These are phyloP conservation scores for Alternaria angustiovoidea DNA, from an alignment of 2,329 filamentous ascomycete genomes.

Conservation along the genomic window DNA sequence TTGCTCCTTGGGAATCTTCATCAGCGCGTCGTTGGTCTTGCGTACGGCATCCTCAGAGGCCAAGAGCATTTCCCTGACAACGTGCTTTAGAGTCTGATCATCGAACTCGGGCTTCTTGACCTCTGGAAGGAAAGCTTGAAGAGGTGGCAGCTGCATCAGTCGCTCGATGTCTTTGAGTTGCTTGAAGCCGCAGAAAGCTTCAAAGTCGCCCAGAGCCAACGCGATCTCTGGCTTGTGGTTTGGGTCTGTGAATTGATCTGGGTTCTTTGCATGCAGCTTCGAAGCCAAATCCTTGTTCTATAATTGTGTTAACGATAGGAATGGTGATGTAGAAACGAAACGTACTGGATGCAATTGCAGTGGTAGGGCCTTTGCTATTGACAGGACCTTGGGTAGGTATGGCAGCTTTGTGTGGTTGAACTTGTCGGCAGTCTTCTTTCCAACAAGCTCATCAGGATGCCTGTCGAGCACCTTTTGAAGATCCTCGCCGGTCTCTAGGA, in stretches of 20 bases:
- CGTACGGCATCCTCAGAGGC: slow-evolving; percentile 63
- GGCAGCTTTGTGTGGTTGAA: slow-evolving; percentile 71
- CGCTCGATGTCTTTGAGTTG: slow-evolving; percentile 66
- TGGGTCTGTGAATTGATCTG: slow-evolving; percentile 71
- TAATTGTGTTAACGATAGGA: slow-evolving; percentile 8
- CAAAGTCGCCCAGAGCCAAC: slow-evolving; percentile 73
- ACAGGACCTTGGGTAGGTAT: slow-evolving; percentile 78
- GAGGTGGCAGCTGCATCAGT: slow-evolving; percentile 64
- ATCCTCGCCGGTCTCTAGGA: slow-evolving; percentile 68
- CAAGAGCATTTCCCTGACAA: slow-evolving; percentile 64
- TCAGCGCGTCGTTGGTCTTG: slow-evolving; percentile 62
- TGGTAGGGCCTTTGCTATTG: slow-evolving; percentile 77
- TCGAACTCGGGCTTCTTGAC: slow-evolving; percentile 58
- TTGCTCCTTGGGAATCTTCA: slow-evolving; percentile 56
- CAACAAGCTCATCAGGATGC: slow-evolving; percentile 69
- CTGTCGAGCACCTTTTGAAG: slow-evolving; percentile 70
- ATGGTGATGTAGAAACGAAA: neutral
- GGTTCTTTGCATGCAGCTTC: slow-evolving; percentile 70
- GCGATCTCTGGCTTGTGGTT: slow-evolving; percentile 87
- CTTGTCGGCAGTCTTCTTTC: slow-evolving; percentile 66
- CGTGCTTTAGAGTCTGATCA: slow-evolving; percentile 65
- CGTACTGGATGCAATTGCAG: slow-evolving; percentile 73
- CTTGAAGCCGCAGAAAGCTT: slow-evolving; percentile 80
- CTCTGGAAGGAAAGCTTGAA: slow-evolving; percentile 63
- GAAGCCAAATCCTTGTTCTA: slow-evolving; percentile 70